These are phyloP conservation scores for Chlamydomonas sp. DNA, from an alignment of 139 green algal genomes.

Conservation along the genomic window DNA sequence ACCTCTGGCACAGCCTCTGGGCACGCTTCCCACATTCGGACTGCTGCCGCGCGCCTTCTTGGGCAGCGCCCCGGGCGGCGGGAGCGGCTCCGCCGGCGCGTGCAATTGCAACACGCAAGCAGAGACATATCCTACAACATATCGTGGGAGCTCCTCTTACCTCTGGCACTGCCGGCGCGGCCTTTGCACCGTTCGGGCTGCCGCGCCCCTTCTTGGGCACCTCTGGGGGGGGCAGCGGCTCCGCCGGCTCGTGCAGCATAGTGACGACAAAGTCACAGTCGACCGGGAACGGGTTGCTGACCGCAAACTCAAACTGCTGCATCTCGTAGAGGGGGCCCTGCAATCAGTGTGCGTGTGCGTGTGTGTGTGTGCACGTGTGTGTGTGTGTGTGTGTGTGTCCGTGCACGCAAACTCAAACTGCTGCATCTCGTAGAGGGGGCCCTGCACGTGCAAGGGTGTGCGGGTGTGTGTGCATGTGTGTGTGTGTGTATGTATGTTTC, in stretches of 20 bases:
- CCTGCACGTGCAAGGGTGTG: no score
- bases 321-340: conserved; percentile 55
- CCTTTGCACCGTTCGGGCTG: neutral
- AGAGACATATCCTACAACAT: neutral
- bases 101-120: neutral
- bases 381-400: no score
- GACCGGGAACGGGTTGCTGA: conserved; percentile 62
- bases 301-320: conserved; percentile 47
- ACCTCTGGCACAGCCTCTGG: no score
- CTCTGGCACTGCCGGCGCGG: neutral
- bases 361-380: no score
- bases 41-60: neutral
- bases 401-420: conserved; percentile 46
- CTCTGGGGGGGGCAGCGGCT: conserved; percentile 32
- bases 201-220: conserved; percentile 19
- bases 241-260: conserved; percentile 44
- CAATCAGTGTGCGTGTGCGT: no score
- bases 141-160: no score
- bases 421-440: conserved; percentile 55
- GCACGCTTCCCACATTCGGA: no score
- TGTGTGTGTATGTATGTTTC: no score
- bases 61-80: neutral
- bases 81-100: neutral
- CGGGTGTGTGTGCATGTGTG: no score
- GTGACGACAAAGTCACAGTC: conserved; percentile 56